Evolutionary conservation across 192 early-diverging fungal species (phyloP).

Genomic region (Backusella sp.): DNA sequence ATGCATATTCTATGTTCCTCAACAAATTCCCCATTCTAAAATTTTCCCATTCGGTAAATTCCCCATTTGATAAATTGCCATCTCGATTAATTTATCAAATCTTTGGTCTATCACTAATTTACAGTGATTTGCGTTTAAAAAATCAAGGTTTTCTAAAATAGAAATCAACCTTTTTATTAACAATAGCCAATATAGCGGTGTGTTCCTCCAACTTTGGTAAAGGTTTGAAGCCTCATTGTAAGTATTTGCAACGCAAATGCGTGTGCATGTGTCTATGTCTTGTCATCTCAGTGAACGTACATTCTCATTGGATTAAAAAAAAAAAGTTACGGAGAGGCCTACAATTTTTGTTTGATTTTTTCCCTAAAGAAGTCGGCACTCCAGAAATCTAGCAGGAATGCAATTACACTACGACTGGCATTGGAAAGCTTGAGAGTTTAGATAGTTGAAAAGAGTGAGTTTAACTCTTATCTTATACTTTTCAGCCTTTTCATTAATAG

Average conservation of each 20-base stretch:
- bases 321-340: neutral
- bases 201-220: conserved; percentile 64
- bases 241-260: conserved; percentile 11
- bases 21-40: no score
- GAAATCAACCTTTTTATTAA: conserved; percentile 14
- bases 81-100: no score
- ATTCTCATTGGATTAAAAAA: conserved; percentile 11
- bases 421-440: neutral
- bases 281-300: conserved; percentile 8
- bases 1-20: no score
- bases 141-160: no score
- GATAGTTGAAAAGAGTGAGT: neutral
- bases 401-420: neutral
- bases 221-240: conserved; percentile 56
- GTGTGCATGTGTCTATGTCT: neutral
- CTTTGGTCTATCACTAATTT: no score
- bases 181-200: conserved; percentile 50
- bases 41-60: no score
- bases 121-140: no score
- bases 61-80: no score
- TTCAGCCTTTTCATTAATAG: neutral
- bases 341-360: neutral
- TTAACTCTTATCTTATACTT: neutral
- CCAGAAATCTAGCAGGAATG: neutral
- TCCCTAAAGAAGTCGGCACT: neutral